phyloP scores from a whole-genome alignment of 2,329 filamentous ascomycete species.

The Pyrenochaeta sp. region DNA sequence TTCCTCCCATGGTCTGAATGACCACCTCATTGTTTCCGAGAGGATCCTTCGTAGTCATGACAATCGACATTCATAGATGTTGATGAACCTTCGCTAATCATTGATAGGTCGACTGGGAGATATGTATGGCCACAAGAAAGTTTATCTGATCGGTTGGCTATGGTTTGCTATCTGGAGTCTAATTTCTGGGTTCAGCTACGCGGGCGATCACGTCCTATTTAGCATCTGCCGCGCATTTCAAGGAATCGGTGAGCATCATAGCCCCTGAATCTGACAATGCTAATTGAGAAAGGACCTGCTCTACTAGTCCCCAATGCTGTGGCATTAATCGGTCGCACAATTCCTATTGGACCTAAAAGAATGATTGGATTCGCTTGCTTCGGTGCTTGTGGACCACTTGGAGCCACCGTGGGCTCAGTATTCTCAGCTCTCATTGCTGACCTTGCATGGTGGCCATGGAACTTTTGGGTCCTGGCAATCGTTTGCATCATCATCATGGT shows the following conservation, averaged over 20 bases:
- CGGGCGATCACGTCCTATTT: constrained; percentile 41
- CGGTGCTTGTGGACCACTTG: constrained; percentile 56
- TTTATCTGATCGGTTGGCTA: constrained; percentile 57
- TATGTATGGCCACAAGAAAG: constrained; percentile 57
- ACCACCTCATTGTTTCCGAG: too few species aligned
- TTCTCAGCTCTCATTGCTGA: constrained; percentile 50
- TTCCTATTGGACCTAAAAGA: constrained; percentile 63
- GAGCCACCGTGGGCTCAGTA: constrained; percentile 50
- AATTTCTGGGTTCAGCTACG: constrained; percentile 54
- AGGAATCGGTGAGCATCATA: constrained; percentile 49
- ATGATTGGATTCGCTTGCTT: constrained; percentile 65
- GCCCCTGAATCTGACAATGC: background rate
- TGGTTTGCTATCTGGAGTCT: constrained; percentile 59
- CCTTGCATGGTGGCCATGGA: constrained; percentile 60
- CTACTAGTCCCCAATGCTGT: constrained; percentile 69
- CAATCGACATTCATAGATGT: too few species aligned
- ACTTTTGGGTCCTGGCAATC: constrained; percentile 55
- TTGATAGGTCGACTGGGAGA: constrained; percentile 53
- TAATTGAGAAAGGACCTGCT: constrained; percentile 52
- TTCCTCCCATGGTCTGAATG: too few species aligned
- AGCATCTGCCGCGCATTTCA: constrained; percentile 45
- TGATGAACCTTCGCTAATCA: too few species aligned
- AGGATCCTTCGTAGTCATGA: too few species aligned
- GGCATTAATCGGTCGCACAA: constrained; percentile 66
- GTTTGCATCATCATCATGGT: constrained; percentile 47